A percentile compares a stretch with the other conserved stretches of the same genome.
Conservation (phyloP, 2,329 filamentous ascomycete genomes). For the Podosphaera xanthii region DNA sequence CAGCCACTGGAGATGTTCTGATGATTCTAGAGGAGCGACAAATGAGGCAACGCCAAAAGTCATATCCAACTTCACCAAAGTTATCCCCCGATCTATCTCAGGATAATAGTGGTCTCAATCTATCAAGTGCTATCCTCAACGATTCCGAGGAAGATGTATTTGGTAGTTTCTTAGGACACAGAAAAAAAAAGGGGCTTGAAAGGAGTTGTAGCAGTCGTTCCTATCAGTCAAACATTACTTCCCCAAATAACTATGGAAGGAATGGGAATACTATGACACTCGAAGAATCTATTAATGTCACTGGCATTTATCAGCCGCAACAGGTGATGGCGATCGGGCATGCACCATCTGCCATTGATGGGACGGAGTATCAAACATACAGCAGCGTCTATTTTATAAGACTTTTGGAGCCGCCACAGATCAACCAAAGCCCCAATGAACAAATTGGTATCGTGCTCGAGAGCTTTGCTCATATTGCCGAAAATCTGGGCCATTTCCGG, state of each 20-base stretch:
- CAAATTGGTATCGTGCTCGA: conserved; percentile 30
- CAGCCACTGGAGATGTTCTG: conserved; percentile 32
- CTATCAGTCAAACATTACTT: conserved; percentile 28
- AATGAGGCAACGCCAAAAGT: conserved; percentile 22
- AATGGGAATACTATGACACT: conserved; percentile 26
- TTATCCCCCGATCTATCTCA: conserved; percentile 13
- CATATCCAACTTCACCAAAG: conserved; percentile 11
- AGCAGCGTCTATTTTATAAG: conserved; percentile 27
- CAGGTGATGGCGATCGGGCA: conserved; percentile 40
- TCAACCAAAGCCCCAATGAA: conserved; percentile 7
- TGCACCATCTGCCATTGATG: conserved; percentile 28
- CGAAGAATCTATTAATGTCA: conserved; percentile 34
- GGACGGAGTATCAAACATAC: conserved; percentile 31
- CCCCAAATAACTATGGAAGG: conserved; percentile 19
- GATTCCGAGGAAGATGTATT: conserved; percentile 43
- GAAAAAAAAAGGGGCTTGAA: conserved; percentile 19
- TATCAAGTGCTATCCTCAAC: conserved; percentile 33
- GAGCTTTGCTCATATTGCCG: conserved; percentile 32
- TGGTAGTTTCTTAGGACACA: conserved; percentile 32
- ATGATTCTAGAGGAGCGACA: conserved; percentile 38
- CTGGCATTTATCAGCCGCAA: conserved; percentile 32
- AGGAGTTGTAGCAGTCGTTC: conserved; percentile 24
- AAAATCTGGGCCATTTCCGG: conserved; percentile 31
- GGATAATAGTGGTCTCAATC: conserved; percentile 24
- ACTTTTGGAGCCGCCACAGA: not conserved